phyloP scores from a whole-genome alignment of 768 basidiomycete genomes.

The Stropharia rugosoannulata region DNA sequence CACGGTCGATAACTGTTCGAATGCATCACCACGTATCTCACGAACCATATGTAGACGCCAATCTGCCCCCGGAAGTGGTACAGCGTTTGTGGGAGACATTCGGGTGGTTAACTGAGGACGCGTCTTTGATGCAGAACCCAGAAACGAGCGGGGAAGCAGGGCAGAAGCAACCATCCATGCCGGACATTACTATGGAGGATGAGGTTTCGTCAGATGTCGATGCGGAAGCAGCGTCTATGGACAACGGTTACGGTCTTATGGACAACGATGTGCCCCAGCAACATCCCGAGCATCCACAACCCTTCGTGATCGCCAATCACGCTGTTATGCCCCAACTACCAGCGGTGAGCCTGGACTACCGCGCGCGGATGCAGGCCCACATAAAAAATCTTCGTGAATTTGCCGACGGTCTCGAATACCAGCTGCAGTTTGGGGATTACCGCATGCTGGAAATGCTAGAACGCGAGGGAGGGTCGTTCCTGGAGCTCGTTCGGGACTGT shows the following conservation, averaged over 20 bases:
- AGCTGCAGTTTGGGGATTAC: constrained; percentile 44
- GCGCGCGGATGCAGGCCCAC: constrained; percentile 38
- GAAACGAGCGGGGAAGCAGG: background rate
- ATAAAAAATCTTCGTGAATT: constrained; percentile 44
- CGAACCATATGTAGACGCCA: constrained; percentile 40
- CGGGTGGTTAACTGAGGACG: constrained; percentile 19
- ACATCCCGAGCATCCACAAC: background rate
- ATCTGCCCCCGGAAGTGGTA: constrained; percentile 35
- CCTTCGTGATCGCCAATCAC: constrained; percentile 7
- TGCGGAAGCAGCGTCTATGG: background rate
- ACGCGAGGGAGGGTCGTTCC: constrained; percentile 37
- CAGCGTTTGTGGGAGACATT: constrained; percentile 33
- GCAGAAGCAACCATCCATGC: background rate
- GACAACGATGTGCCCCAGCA: constrained; percentile 3
- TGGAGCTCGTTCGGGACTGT: constrained; percentile 37
- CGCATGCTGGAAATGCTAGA: constrained; percentile 43
- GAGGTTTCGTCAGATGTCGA: constrained; percentile 9
- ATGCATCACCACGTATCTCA: constrained; percentile 45
- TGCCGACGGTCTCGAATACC: constrained; percentile 44
- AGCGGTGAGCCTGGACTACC: constrained; percentile 23
- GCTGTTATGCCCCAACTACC: constrained; percentile 14
- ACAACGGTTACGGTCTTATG: too few species aligned
- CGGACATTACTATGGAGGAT: constrained; percentile 7
- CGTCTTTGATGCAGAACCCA: background rate
- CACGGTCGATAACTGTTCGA: constrained; percentile 34